These are phyloP conservation scores for Agaricus subrufescens DNA, from an alignment of 768 basidiomycete genomes.

Conservation along the genomic window DNA sequence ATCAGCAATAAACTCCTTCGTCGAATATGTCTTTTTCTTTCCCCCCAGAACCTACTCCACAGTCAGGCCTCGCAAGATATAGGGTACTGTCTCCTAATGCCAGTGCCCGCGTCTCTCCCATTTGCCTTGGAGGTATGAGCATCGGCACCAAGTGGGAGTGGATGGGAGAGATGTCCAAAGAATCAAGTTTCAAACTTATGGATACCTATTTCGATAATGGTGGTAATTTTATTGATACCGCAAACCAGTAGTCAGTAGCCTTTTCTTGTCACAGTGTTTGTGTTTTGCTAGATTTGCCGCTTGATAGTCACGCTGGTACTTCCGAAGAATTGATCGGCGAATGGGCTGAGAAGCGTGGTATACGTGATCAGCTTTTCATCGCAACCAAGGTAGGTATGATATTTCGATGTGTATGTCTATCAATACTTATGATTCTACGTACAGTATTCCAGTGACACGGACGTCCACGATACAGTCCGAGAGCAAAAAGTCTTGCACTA, in stretches of 20 bases:
- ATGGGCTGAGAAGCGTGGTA: constrained; percentile 39
- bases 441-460: constrained; percentile 25
- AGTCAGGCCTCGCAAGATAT: constrained; percentile 25
- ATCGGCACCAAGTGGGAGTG: constrained; percentile 31
- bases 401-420: background rate
- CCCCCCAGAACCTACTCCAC: constrained; percentile 15
- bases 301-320: constrained; percentile 40
- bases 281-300: background rate
- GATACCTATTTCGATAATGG: constrained; percentile 37
- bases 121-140: constrained; percentile 35
- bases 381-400: constrained; percentile 30
- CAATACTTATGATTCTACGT: background rate
- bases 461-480: constrained; percentile 18
- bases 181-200: constrained; percentile 35
- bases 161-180: constrained; percentile 27
- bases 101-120: constrained; percentile 34
- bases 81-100: constrained; percentile 27
- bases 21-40: too few species aligned
- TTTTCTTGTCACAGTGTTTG: background rate
- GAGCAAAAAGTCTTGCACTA: constrained; percentile 24
- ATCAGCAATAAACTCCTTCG: too few species aligned
- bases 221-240: constrained; percentile 45
- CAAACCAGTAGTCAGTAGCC: constrained; percentile 32
- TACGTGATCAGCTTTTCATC: constrained; percentile 45
- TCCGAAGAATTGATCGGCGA: constrained; percentile 49